Base-by-base conservation (phyloP, 2,329 filamentous ascomycete species). In the Hypoxylon sp. region DNA sequence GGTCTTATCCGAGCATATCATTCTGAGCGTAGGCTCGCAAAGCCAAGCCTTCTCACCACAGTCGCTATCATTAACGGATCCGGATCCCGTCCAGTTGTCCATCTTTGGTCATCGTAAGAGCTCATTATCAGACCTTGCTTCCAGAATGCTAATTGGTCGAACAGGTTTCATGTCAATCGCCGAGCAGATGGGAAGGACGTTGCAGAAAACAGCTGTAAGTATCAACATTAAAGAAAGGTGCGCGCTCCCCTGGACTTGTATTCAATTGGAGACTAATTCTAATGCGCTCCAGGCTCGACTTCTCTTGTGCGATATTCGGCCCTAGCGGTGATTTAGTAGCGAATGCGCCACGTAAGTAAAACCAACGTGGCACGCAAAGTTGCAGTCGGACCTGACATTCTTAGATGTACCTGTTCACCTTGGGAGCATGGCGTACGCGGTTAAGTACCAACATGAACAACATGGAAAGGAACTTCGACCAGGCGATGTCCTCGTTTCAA, bases 261-360 rank as follows among this genome's bases (percentile, higher is more conserved):
- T 47, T 14, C 8, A 54, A 23, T 14, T 23, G 3, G 6, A 12
- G 41, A 12, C 6, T 21, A 16, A 2, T 32, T 19, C 56, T 65
- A 43, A 65, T 21, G 6, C 1, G 23, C 3, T 25, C 9, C 19
- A 66, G 68, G 25, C 83, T 94, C 0, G 92, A 95, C 74, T 95
- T 94, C 74, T 93, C 90, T 1, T 95, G 92, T 70, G 92, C 92
- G 1, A 81, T 95, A 0, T 95, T 95, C 74, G 90, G 91, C 41
- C 82, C 88, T 9, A 87, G 89, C 29, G 91, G 91, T 5, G 89
- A 89, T 0, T 81, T 94, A 1, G 90, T 93, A 1, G 90, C 90
- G 0, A 92, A 92, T 75, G 87, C 91, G 11, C 91, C 91, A 0
- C 91, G 60, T 67, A 54, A 50, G 55, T 37, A n/a, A 52, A 37